Base-by-base conservation (phyloP, 176 grass and related monocot genomes). In the Thinopyrum elongatum region DNA sequence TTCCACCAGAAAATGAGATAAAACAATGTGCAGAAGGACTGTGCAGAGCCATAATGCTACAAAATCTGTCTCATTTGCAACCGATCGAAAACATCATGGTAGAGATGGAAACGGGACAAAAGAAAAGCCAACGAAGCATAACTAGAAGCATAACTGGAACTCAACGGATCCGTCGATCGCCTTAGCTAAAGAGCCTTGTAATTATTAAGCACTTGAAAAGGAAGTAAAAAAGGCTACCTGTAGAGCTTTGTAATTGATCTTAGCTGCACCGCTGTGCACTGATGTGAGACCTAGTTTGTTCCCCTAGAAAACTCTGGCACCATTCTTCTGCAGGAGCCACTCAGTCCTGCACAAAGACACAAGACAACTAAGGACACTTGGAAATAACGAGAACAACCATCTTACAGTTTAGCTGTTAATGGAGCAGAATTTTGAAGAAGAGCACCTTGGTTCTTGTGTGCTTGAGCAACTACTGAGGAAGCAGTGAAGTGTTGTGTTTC, bases 401-500 rank as follows among this genome's bases (percentile, higher is more conserved):
- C 39, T 84, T 78, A 19, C 75, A 69, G 64, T 63, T 11, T n/a
- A 44, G 26, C 11, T 21, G 30, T 63, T 17, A 82, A 70, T 23
- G 44, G 62, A 60, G 36, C 28, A 59, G n/a, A 74, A 49, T 90
- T 69, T 76, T 12, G 68, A 30, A 76, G 42, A 80, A 47, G 63
- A 23, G 13, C n/a, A 90, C 85, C 91, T 90, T 69, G 85, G 85
- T 65, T 93, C 91, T 58, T 90, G 82, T 64, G 88, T 85, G 69
- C 81, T 85, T 84, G 88, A 87, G 46, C 78, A 78, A 73, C 77
- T 85, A 82, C 68, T 75, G 70, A 93, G 88, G 82, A 85, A 93
- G 85, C 91, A 93, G 36, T 93, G 91, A 82, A 93, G 91, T 74
- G 91, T 36, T 10, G 88, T 87, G 65, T 93, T 93, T 59, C 73